Evolutionary conservation across 371 early-diverging fungal species (phyloP).

Genomic region (Apophysomyces sp.): DNA sequence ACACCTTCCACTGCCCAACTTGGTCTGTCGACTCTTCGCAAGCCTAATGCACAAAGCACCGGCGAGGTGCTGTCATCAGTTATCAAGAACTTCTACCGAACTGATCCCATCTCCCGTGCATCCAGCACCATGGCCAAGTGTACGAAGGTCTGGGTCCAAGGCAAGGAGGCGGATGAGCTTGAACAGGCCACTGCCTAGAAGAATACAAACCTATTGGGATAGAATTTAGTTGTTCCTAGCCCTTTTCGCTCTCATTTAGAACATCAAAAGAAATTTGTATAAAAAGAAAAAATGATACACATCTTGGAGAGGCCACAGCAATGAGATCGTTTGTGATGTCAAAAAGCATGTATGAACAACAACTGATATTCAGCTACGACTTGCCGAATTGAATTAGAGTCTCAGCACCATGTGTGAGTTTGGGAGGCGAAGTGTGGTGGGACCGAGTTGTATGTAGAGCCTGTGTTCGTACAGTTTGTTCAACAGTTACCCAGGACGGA

Average conservation of each 20-base stretch:
- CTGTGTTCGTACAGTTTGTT: too few species aligned
- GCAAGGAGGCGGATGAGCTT: conserved; percentile 36
- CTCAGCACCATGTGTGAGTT: too few species aligned
- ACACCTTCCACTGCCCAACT: conserved; percentile 55
- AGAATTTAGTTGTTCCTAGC: neutral
- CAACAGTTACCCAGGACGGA: neutral
- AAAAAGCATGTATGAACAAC: too few species aligned
- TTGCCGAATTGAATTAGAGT: too few species aligned
- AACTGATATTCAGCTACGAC: too few species aligned
- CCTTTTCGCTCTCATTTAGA: conserved; percentile 1
- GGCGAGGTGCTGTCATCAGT: conserved; percentile 51
- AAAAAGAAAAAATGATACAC: neutral
- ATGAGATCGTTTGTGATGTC: too few species aligned
- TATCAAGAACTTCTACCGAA: conserved; percentile 92
- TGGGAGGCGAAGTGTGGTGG: too few species aligned
- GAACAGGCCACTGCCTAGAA: conserved; percentile 40
- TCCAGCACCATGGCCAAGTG: conserved; percentile 98
- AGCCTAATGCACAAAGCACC: conserved; percentile 41
- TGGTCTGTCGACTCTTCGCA: conserved; percentile 61
- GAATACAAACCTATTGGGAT: neutral
- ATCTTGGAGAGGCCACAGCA: neutral
- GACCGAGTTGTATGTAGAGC: too few species aligned
- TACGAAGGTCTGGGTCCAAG: conserved; percentile 60
- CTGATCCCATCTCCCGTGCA: conserved; percentile 90
- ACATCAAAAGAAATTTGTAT: conserved; percentile 1